A percentile compares a stretch with the other conserved stretches of the same genome.
Conservation (phyloP, 108 stramenopile genomes). For the Nitzschia inconspicua region DNA sequence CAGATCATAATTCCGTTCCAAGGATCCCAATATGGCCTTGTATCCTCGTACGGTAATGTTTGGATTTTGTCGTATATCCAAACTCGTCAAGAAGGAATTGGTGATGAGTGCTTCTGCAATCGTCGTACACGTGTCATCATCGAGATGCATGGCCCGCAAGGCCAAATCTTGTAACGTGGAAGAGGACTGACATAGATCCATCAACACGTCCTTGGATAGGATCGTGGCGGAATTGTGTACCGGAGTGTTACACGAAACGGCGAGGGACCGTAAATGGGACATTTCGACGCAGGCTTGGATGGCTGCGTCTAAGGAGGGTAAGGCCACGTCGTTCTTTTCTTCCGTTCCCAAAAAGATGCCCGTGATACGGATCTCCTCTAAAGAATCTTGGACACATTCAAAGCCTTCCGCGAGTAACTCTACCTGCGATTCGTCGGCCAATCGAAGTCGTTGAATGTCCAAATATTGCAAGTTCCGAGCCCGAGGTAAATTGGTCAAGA, state of each 20-base stretch:
- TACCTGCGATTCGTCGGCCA: conserved; percentile 1
- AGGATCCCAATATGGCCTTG: conserved; percentile 17
- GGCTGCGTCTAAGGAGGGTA: conserved; percentile 15
- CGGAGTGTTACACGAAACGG: conserved; percentile 28
- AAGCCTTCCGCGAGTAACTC: conserved; percentile 17
- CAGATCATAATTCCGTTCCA: conserved; percentile 31
- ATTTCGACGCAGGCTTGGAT: conserved; percentile 25
- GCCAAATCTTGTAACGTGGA: conserved; percentile 36
- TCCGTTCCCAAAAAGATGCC: conserved; percentile 8
- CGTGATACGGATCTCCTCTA: conserved; percentile 34
- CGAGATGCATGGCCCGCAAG: conserved; percentile 26
- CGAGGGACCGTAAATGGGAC: conserved; percentile 24
- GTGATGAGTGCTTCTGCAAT: conserved; percentile 21
- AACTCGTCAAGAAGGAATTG: conserved; percentile 26
- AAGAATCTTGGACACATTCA: conserved; percentile 23
- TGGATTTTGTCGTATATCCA: conserved; percentile 40
- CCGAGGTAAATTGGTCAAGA: conserved; percentile 21
- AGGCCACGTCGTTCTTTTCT: not conserved
- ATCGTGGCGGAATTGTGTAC: too few relatives aligned
- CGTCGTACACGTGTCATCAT: conserved; percentile 25
- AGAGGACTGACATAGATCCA: conserved; percentile 15
- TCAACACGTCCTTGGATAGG: conserved; percentile 12
- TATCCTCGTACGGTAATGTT: conserved; percentile 13
- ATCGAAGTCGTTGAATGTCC: conserved; percentile 31
- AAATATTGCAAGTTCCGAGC: conserved; percentile 28